Evolutionary conservation across 345 rosid genomes (phyloP), one percentile per base, ranked within the genome.

Genomic region (Citrus mangshanensis): DNA sequence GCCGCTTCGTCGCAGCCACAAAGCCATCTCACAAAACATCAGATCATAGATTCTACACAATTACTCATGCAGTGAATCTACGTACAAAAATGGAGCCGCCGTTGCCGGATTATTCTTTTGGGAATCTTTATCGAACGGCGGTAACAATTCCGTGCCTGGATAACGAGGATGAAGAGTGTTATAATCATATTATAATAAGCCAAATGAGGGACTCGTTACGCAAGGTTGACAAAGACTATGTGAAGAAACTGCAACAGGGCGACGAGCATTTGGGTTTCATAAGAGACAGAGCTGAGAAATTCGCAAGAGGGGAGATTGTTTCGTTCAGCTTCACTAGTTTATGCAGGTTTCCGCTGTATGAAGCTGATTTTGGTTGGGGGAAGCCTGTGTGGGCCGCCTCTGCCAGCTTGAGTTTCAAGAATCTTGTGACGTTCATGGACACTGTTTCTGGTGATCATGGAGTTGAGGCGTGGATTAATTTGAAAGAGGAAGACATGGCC

Each of bases 321-420:
- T 2, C 64, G 1, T 81, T 86, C 22, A 73, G 49, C 63, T 78
- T 84, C 69, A 80, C 87, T 16, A 87, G 89, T 79, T 40, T 82
- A 79, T 87, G 87, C 70, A 74, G 81, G 79, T 82, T 82, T 62
- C 86, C 87, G 0, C 12, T 76, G 7, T 87, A 87, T 59, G 89
- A 80, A 25, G 80, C 85, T 13, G 87, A 86, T 60, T 82, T 86
- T 9, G 84, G 87, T 54, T 86, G 87, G 85, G 89, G 87, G 8
- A 82, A 68, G 66, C 88, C 88, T 0, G 60, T 42, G n/a, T 86
- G 86, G 88, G 54, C 69, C 54, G 70, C 78, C 27, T 38, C 30
- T n/a, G 81, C 14, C 62, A 77, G 40, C 10, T 80, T 70, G 40
- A 80, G 6, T 82, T 77, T 22, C 72, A 77, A 75, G 64, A 79